These are phyloP conservation scores for Cryphonectria nitschkei DNA, from an alignment of 2,329 filamentous ascomycete genomes.

Conservation along the genomic window DNA sequence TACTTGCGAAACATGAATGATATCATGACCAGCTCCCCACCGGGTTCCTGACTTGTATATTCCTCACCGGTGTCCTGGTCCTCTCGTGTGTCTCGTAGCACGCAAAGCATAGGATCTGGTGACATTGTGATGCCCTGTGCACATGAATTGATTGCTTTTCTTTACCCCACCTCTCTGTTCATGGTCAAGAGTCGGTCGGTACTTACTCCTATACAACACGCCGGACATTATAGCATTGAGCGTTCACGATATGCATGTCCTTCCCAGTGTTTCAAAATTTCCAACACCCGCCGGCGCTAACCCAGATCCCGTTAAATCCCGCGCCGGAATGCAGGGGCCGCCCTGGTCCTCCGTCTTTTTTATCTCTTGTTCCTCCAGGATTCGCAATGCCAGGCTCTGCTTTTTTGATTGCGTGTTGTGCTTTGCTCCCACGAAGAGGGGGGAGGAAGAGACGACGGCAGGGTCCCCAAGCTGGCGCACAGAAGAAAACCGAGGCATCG, in stretches of 20 bases:
- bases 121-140: neutral
- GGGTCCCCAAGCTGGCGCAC: neutral
- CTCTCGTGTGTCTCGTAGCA: neutral
- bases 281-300: slow-evolving; percentile 14
- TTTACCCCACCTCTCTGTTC: neutral
- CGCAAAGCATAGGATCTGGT: neutral
- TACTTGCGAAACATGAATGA: slow-evolving; percentile 11
- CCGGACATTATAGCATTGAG: slow-evolving; percentile 11
- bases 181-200: neutral
- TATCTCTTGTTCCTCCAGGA: neutral
- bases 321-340: neutral
- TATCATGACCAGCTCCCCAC: neutral
- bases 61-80: neutral
- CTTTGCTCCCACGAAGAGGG: neutral
- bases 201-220: neutral
- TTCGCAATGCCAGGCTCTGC: neutral
- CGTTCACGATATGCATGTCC: slow-evolving; percentile 8
- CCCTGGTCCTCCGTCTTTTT: neutral
- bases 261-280: slow-evolving; percentile 10
- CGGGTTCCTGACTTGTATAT: neutral
- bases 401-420: neutral
- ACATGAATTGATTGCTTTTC: neutral
- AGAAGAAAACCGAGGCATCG: neutral
- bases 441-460: neutral
- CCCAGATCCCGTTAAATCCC: neutral